Evolutionary conservation across 805 yeast species (phyloP).

Genomic region (Nadsonia fulvescens): DNA sequence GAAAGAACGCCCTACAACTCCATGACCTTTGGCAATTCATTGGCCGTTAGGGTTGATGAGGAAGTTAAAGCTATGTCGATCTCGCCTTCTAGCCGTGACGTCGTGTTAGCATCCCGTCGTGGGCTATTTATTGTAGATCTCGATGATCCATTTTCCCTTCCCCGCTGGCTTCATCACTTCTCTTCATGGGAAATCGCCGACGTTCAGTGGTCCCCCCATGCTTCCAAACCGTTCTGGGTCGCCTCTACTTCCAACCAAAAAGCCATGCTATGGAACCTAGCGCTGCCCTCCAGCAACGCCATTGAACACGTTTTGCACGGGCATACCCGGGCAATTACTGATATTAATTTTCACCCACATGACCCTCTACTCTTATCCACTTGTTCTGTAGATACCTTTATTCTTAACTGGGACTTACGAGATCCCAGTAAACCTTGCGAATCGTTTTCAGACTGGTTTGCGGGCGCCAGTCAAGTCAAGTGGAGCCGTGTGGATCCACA

Average conservation of each 20-base stretch:
- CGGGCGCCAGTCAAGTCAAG: slow-evolving; percentile 91
- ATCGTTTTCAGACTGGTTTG: slow-evolving; percentile 85
- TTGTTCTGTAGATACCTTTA: slow-evolving; percentile 79
- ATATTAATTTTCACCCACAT: slow-evolving; percentile 77
- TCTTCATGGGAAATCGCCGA: slow-evolving; percentile 98
- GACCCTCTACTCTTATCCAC: slow-evolving; percentile 83
- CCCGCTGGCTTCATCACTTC: slow-evolving; percentile 83
- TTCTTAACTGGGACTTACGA: slow-evolving; percentile 82
- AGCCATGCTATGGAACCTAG: slow-evolving; percentile 85
- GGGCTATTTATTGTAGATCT: slow-evolving; percentile 84
- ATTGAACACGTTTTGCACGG: slow-evolving; percentile 77
- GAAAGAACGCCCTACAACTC: too few species aligned
- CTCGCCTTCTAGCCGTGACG: slow-evolving; percentile 86
- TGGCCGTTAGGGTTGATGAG: slow-evolving; percentile 76
- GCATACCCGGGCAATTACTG: slow-evolving; percentile 87
- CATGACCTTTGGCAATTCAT: slow-evolving; percentile 59
- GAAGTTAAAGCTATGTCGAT: slow-evolving; percentile 83
- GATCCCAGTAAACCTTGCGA: slow-evolving; percentile 51
- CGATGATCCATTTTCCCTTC: slow-evolving; percentile 90
- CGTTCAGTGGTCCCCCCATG: slow-evolving; percentile 95
- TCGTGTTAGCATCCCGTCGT: slow-evolving; percentile 65
- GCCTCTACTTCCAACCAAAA: slow-evolving; percentile 89
- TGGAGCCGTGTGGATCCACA: slow-evolving; percentile 71
- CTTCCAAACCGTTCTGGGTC: slow-evolving; percentile 73
- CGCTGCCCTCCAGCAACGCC: slow-evolving; percentile 51